These are phyloP conservation scores for Monilinia laxa DNA, from an alignment of 2,329 filamentous ascomycete species.

Conservation along the genomic window DNA sequence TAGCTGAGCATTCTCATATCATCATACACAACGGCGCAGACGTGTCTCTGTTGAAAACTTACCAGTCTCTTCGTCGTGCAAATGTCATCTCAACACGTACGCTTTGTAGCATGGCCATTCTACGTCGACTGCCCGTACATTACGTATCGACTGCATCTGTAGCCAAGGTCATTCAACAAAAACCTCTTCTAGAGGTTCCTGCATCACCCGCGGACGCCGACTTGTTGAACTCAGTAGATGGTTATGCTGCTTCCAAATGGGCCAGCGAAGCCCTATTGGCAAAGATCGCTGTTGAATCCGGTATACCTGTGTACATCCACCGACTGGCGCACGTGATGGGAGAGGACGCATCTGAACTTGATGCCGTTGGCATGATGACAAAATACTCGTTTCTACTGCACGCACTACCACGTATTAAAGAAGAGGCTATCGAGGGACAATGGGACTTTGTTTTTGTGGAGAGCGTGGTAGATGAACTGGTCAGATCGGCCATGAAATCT, in stretches of 20 bases:
- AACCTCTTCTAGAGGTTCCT: neutral
- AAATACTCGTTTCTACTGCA: no score
- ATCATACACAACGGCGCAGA: slow-evolving; percentile 55
- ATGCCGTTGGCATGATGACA: no score
- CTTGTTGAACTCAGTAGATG: slow-evolving; percentile 32
- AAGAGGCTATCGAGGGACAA: no score
- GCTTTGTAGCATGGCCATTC: slow-evolving; percentile 35
- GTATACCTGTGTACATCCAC: neutral
- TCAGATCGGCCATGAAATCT: no score
- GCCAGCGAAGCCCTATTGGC: slow-evolving; percentile 41
- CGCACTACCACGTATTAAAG: no score
- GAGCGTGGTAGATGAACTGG: no score
- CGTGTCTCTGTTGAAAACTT: slow-evolving; percentile 42
- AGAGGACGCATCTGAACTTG: no score
- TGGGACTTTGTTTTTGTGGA: no score
- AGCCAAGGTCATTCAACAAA: slow-evolving; percentile 23
- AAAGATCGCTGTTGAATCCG: slow-evolving; percentile 23
- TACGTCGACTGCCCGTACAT: slow-evolving; percentile 37
- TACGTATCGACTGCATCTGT: slow-evolving; percentile 42
- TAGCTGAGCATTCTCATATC: slow-evolving; percentile 39
- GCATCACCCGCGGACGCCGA: slow-evolving; percentile 20
- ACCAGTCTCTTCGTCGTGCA: slow-evolving; percentile 37
- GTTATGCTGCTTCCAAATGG: slow-evolving; percentile 43
- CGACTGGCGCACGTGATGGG: neutral
- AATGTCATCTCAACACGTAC: slow-evolving; percentile 42